Conservation (phyloP, 768 basidiomycete genomes). For the Mycena belliarum region DNA sequence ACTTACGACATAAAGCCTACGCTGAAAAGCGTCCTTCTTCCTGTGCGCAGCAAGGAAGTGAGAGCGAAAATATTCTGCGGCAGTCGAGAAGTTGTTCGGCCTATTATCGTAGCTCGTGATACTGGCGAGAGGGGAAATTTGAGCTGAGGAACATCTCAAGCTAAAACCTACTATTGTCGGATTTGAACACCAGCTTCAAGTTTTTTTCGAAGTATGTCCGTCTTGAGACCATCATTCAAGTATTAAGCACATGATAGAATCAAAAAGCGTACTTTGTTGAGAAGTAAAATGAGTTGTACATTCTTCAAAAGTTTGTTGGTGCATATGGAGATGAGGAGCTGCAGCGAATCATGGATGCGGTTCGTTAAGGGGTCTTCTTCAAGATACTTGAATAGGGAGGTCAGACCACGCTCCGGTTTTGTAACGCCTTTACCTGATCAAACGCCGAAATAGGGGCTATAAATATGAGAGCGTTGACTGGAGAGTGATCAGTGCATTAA, state of each 20-base stretch:
- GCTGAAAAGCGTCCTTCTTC: conserved; percentile 58
- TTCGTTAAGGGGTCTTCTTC: conserved; percentile 82
- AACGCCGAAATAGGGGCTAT: conserved; percentile 85
- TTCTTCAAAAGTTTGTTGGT: conserved; percentile 72
- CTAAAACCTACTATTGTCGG: conserved; percentile 67
- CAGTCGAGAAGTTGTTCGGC: conserved; percentile 68
- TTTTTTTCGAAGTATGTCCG: conserved; percentile 73
- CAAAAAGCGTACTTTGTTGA: conserved; percentile 84
- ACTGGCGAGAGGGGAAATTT: conserved; percentile 34
- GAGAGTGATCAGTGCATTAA: neutral
- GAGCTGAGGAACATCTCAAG: conserved; percentile 4
- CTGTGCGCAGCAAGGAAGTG: conserved; percentile 79
- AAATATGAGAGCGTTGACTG: conserved; percentile 85
- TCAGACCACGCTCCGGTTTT: conserved; percentile 16
- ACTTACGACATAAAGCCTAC: conserved; percentile 68
- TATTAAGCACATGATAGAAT: conserved; percentile 7
- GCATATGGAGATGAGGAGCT: conserved; percentile 75
- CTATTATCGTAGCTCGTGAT: conserved; percentile 79
- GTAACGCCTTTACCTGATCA: conserved; percentile 58
- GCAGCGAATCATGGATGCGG: conserved; percentile 79
- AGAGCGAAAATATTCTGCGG: conserved; percentile 79
- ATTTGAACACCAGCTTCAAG: conserved; percentile 66
- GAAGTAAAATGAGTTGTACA: conserved; percentile 71
- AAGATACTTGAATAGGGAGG: conserved; percentile 54
- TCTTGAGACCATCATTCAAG: conserved; percentile 39